These are phyloP conservation scores for Daedalea quercina DNA, from an alignment of 768 basidiomycete species.

Conservation along the genomic window DNA sequence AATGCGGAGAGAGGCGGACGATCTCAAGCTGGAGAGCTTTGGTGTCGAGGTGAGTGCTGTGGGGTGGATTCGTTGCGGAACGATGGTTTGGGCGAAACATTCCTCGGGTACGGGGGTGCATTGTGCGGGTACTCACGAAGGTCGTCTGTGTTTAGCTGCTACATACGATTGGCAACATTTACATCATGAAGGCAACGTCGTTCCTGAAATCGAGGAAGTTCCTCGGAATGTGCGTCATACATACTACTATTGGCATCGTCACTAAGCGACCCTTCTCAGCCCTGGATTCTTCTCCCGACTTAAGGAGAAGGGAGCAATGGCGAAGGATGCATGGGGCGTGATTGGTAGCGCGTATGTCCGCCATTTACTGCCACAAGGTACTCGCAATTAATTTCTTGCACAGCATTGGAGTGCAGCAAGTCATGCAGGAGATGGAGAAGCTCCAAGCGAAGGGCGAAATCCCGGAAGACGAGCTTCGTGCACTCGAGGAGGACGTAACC, in stretches of 20 bases:
- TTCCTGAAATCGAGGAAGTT: constrained; percentile 90
- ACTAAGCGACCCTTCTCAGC: constrained; percentile 26
- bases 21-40: constrained; percentile 95
- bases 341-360: constrained; percentile 85
- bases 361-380: background rate
- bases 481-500: constrained; percentile 88
- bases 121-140: background rate
- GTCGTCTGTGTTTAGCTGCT: constrained; percentile 49
- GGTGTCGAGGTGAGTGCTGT: constrained; percentile 79
- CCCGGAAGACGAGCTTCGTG: constrained; percentile 77
- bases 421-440: constrained; percentile 88
- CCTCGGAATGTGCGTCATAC: constrained; percentile 65
- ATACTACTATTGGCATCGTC: background rate
- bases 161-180: constrained; percentile 87
- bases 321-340: constrained; percentile 96
- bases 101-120: constrained; percentile 34
- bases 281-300: constrained; percentile 89
- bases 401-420: constrained; percentile 63
- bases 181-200: constrained; percentile 88
- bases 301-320: constrained; percentile 89
- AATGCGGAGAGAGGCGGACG: constrained; percentile 83
- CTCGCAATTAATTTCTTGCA: constrained; percentile 1
- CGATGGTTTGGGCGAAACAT: no score
- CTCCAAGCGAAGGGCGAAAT: constrained; percentile 86
- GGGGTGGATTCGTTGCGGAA: no score